Evolutionary conservation across 2,329 filamentous ascomycete genomes (phyloP), one percentile per base, ranked within the genome.

Genomic region (Paramyrothecium roridum): DNA sequence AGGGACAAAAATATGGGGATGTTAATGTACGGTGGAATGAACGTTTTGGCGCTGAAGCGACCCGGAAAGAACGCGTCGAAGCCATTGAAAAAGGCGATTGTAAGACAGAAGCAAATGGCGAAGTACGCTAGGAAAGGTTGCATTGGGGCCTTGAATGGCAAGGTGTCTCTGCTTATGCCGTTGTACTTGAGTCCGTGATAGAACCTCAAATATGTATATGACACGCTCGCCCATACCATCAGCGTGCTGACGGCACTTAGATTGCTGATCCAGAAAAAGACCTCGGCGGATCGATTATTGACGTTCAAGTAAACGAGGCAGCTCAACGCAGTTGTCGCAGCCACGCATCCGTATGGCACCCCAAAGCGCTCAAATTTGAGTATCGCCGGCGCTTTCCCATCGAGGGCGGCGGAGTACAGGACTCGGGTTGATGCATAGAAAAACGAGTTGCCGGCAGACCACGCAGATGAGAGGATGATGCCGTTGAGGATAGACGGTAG

Each of bases 121-220:
- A 85, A 83, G 50, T 71, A 92, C 2, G 88, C 87, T 3, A 85
- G 76, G 65, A 83, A 91, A 2, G 89, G 89, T 72, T 92, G 88
- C 58, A 82, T 76, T 20, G 78, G 80, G 3, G 84, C 81, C 57
- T 81, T 85, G 73, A 88, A 90, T 1, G 87, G 85, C 19, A 92
- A 72, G 1, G 76, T 81, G 56, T 85, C 77, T 17, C 87, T 80
- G 55, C 84, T 77, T 45, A 91, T 76, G 10, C 87, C 86, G 64
- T 91, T 84, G 16, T 80, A 80, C 19, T 80, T 73, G 21, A 88
- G 80, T 1, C 87, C 88, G 57, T 83, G 80, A 68, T 87, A 81
- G 73, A 91, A 92, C 47, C 83, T 80, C 50, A 91, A 73, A 69
- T 89, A 91, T 1, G 85, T 87, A 63, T 87, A 79, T 59, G 83